These are phyloP conservation scores for Lasiosphaeria miniovina DNA, from an alignment of 495 filamentous ascomycete species.

Conservation along the genomic window DNA sequence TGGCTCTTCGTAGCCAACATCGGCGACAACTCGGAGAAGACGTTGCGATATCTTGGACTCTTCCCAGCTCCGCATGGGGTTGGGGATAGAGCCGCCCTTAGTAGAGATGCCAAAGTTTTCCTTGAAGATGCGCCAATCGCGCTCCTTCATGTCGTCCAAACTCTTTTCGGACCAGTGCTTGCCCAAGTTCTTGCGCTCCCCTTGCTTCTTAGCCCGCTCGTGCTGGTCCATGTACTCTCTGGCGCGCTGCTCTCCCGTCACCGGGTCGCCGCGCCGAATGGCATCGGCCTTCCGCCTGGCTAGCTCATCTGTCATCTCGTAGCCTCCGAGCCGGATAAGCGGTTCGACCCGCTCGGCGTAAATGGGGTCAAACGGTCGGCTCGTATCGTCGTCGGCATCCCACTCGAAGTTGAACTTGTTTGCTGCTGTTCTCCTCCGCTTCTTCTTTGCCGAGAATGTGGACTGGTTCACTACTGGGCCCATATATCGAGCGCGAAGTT, in stretches of 20 bases:
- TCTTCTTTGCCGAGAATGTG: slow-evolving; percentile 95
- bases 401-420: slow-evolving; percentile 99
- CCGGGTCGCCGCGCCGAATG: slow-evolving; percentile 72
- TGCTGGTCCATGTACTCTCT: slow-evolving; percentile 80
- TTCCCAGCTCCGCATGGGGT: slow-evolving; percentile 93
- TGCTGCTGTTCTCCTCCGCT: slow-evolving; percentile 86
- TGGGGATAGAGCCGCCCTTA: slow-evolving; percentile 83
- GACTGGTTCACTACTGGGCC: slow-evolving; percentile 82
- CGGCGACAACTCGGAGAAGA: slow-evolving; percentile 76
- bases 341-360: slow-evolving; percentile 70
- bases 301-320: slow-evolving; percentile 68
- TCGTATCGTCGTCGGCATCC: slow-evolving; percentile 95
- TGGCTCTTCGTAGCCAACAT: slow-evolving; percentile 91
- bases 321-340: slow-evolving; percentile 74
- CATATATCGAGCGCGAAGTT: slow-evolving; percentile 87
- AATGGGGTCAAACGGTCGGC: slow-evolving; percentile 80
- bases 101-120: slow-evolving; percentile 98
- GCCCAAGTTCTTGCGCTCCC: slow-evolving; percentile 68
- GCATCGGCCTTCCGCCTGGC: slow-evolving; percentile 74
- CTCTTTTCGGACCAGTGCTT: slow-evolving; percentile 99
- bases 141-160: slow-evolving; percentile 92
- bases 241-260: slow-evolving; percentile 75
- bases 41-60: slow-evolving; percentile 80
- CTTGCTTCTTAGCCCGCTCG: slow-evolving; percentile 56
- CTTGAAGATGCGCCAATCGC: slow-evolving; percentile 99